Conservation (phyloP, 2,329 filamentous ascomycete species). For the Pseudogymnoascus sp. region DNA sequence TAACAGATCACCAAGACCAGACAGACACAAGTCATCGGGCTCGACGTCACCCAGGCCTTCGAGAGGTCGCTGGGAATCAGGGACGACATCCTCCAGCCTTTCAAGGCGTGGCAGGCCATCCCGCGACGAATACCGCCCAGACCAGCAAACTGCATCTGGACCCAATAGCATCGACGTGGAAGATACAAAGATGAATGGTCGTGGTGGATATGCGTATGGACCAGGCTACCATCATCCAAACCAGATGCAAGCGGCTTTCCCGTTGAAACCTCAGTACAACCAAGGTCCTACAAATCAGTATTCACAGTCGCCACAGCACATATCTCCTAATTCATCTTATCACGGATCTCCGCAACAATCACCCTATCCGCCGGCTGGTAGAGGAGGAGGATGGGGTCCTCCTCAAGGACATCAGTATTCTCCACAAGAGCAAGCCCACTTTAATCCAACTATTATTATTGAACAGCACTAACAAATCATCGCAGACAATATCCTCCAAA, state of each 20-base stretch:
- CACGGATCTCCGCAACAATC: slow-evolving; percentile 59
- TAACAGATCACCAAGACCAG: slow-evolving; percentile 18
- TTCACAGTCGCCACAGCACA: slow-evolving; percentile 53
- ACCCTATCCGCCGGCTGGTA: slow-evolving; percentile 47
- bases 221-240: slow-evolving; percentile 32
- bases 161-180: slow-evolving; percentile 32
- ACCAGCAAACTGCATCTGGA: slow-evolving; percentile 26
- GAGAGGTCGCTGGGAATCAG: slow-evolving; percentile 19
- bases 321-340: slow-evolving; percentile 46
- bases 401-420: slow-evolving; percentile 38
- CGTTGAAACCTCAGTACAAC: slow-evolving; percentile 32
- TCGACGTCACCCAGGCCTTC: slow-evolving; percentile 18
- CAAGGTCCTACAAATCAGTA: slow-evolving; percentile 38
- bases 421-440: slow-evolving; percentile 42
- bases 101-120: slow-evolving; percentile 19
- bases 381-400: slow-evolving; percentile 45
- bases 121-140: slow-evolving; percentile 26
- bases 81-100: slow-evolving; percentile 22
- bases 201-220: slow-evolving; percentile 29
- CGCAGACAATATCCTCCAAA: slow-evolving; percentile 57
- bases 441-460: slow-evolving; percentile 19
- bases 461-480: slow-evolving; percentile 30
- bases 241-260: slow-evolving; percentile 32
- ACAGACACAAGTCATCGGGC: slow-evolving; percentile 16
- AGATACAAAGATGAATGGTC: slow-evolving; percentile 30